Evolutionary conservation across 768 basidiomycete species (phyloP).

Genomic region (Tephrocybe sp.): DNA sequence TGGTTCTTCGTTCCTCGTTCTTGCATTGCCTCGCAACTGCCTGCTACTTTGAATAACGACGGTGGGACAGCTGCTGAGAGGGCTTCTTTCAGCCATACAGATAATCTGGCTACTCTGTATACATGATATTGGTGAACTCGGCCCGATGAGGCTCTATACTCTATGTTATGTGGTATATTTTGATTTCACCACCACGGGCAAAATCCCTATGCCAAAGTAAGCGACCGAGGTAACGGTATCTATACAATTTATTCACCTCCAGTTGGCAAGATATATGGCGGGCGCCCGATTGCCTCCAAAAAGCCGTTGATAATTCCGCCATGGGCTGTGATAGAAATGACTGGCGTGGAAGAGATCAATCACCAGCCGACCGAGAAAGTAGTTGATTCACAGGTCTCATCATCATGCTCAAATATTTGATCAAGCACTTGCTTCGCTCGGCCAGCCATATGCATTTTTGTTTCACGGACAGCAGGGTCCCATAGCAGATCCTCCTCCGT

Average conservation of each 20-base stretch:
- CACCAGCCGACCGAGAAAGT: not conserved
- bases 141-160: no score
- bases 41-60: slow-evolving; percentile 22
- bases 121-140: no score
- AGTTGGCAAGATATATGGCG: slow-evolving; percentile 48
- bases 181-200: slow-evolving; percentile 20
- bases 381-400: slow-evolving; percentile 43
- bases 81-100: not conserved
- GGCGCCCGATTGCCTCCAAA: slow-evolving; percentile 45
- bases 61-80: slow-evolving; percentile 23
- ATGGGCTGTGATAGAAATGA: slow-evolving; percentile 69
- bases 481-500: slow-evolving; percentile 66
- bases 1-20: slow-evolving; percentile 28
- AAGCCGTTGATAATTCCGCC: slow-evolving; percentile 63
- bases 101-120: no score
- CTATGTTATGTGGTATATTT: not conserved
- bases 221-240: not conserved
- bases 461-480: slow-evolving; percentile 56
- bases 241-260: slow-evolving; percentile 48
- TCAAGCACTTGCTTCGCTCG: slow-evolving; percentile 58
- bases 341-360: slow-evolving; percentile 31
- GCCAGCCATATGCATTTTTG: slow-evolving; percentile 38
- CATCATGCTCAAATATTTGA: slow-evolving; percentile 48
- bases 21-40: slow-evolving; percentile 23
- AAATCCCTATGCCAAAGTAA: slow-evolving; percentile 14